phyloP scores from a whole-genome alignment of 257 asterid species.

The Solanum bulbocastanum region DNA sequence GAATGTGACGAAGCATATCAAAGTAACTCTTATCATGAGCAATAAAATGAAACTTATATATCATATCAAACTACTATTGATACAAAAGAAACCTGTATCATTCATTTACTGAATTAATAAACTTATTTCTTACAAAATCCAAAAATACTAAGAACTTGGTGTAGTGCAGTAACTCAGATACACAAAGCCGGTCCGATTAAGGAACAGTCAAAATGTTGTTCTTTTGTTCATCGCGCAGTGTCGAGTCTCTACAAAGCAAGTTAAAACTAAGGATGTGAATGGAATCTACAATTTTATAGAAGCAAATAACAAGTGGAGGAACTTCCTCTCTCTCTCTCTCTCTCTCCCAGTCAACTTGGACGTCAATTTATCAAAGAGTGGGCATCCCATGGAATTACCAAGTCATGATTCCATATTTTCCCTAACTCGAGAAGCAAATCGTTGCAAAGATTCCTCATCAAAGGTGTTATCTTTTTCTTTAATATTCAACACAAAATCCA shows the following conservation, averaged over 20 bases:
- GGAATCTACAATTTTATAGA: neutral
- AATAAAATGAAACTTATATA: neutral
- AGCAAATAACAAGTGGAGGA: neutral
- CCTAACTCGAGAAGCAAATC: slow-evolving; percentile 54
- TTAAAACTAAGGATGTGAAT: neutral
- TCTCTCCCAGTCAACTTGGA: neutral
- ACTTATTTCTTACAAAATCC: neutral
- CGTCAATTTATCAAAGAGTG: neutral
- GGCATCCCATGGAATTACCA: neutral
- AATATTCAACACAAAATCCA: slow-evolving; percentile 56
- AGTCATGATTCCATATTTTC: slow-evolving; percentile 44
- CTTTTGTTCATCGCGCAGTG: neutral
- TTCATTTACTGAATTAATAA: neutral
- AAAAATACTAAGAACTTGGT: neutral
- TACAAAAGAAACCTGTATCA: neutral
- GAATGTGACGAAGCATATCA: neutral
- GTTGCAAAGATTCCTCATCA: slow-evolving; percentile 42
- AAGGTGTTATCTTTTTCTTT: slow-evolving; percentile 35
- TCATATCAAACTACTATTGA: neutral
- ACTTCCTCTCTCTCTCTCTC: neutral
- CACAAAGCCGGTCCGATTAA: neutral
- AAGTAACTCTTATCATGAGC: neutral
- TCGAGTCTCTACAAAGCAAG: neutral
- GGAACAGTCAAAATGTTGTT: neutral
- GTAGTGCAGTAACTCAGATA: neutral